Base-by-base conservation (phyloP, 495 filamentous ascomycete species). In the Penicillium simplicissimum region DNA sequence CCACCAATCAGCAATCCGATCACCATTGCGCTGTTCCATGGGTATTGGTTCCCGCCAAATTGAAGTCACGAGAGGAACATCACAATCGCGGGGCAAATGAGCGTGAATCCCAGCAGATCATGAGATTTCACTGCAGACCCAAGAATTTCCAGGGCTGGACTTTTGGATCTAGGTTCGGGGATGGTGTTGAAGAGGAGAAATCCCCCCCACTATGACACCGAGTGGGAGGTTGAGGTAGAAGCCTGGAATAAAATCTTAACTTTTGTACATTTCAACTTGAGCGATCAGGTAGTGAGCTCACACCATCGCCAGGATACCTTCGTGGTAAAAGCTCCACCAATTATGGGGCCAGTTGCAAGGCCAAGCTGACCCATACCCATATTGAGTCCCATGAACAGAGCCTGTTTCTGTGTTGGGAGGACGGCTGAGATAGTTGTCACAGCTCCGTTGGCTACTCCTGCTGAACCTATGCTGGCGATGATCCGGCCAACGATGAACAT, bases 401-500 rank as follows among this genome's bases (percentile, higher is more conserved):
- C 56, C 52, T 63, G 66, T 55, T 58, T 57, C 31, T 59, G 28
- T n/a, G 33, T 57, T 53, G 69, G 71, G 14, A 69, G 56, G 17
- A 56, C 34, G 3, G 57, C 60, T 11, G 71, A 54, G 19, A 71
- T 57, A 47, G 47, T 68, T 15, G 61, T 70, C 10, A 67, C 10
- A 4, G 67, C 62, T 5, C 65, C 65, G 31, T 64, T 70, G 4
- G 34, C 60, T 40, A 74, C 56, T 40, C 89, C 92, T 4, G 90
- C 86, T n/a, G 83, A 81, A 4, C 90, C 92, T 47, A 92, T 58
- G 14, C 92, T 92, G 17, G 90, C 88, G 48, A 96, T 79, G 15
- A 90, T 90, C 23, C 92, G 84, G 6, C 92, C 92, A 58, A 92
- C 70, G 63, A 96, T 94, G 33, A 96, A 79, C 25, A 84, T 84